Conservation (phyloP, 768 basidiomycete species). For the Coprinopsis cinerea region DNA sequence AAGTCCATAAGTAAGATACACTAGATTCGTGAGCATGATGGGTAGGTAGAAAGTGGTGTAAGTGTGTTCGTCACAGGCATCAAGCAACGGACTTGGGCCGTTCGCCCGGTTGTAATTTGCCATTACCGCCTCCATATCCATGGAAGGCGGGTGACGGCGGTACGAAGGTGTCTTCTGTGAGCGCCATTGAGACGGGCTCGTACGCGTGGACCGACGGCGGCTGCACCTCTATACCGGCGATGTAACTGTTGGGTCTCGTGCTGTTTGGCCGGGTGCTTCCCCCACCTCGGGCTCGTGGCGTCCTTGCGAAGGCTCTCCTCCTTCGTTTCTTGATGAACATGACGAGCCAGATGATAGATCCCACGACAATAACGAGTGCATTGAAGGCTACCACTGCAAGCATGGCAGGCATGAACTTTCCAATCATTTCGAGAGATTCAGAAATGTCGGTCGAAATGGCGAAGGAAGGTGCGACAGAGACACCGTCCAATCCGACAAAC, state of each 20-base stretch:
- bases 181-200: slow-evolving; percentile 66
- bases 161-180: slow-evolving; percentile 51
- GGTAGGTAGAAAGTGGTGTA: not conserved
- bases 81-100: slow-evolving; percentile 33
- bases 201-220: slow-evolving; percentile 40
- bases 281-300: slow-evolving; percentile 24
- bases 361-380: slow-evolving; percentile 57
- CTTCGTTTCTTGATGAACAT: slow-evolving; percentile 47
- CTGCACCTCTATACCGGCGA: slow-evolving; percentile 30
- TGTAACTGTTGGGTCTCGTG: slow-evolving; percentile 33
- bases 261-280: slow-evolving; percentile 43
- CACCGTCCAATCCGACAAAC: slow-evolving; percentile 47
- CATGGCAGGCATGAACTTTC: slow-evolving; percentile 64
- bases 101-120: slow-evolving; percentile 25
- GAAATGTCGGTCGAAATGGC: slow-evolving; percentile 54
- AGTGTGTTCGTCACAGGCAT: not conserved
- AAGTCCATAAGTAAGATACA: slow-evolving; percentile 5
- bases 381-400: slow-evolving; percentile 75
- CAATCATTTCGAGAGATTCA: slow-evolving; percentile 55
- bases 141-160: slow-evolving; percentile 59
- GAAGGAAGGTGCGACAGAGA: slow-evolving; percentile 38
- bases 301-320: slow-evolving; percentile 22
- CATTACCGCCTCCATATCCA: slow-evolving; percentile 23
- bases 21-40: slow-evolving; percentile 1
- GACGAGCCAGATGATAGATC: slow-evolving; percentile 48